Base-by-base conservation (phyloP, 768 basidiomycete genomes). In the Leccinum longicurvipes region DNA sequence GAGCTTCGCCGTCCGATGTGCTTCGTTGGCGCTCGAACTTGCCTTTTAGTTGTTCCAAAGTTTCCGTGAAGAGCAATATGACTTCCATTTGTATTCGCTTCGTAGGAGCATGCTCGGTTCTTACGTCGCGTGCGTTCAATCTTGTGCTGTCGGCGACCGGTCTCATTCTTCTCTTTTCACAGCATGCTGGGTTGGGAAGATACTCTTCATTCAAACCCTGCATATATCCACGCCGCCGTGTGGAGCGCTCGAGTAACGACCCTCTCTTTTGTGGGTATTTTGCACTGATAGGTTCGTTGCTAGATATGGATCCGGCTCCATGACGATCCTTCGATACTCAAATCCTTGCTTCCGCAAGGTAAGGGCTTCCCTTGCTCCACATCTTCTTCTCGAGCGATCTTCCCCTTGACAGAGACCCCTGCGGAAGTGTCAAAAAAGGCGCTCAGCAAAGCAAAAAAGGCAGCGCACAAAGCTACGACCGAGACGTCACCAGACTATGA, bases 51-150 rank as follows among this genome's bases (percentile, higher is more conserved):
- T 86, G 15, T 98, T 96, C 69, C 81, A 87, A 51, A 89, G 89
- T 51, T 82, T 90, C 60, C 93, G 97, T 60, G 93, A 98, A 61
- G 95, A 97, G 65, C 94, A 98, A 72, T 98, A 89, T 63, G 97
- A 99, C 71, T 99, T 99, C 79, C 97, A 99, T 69, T 85, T 89
- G 7, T 99, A 98, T 71, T 91, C 91, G 61, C 61, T 98, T 61
- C 86, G 97, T 51, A 93, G 91, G 63, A 90, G 86, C 64, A 96
- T 90, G 8, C 73, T 98, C 31, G 87, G 86, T 51, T 83, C 92
- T 12, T 98, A 98, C 68, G 58, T 90, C 51, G 83, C 85, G 96
- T 98, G 62, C 57, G 89, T 75, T 11, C 29, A 48, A 29, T 12
- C 28, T 28, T 7, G n/a, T 29, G 23, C 58, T 45, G 19, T 23